Percentiles rank a stretch among this genome's conserved stretches.
Evolutionary conservation across 805 yeast species (phyloP).

Genomic region (Lipomyces starkeyi): DNA sequence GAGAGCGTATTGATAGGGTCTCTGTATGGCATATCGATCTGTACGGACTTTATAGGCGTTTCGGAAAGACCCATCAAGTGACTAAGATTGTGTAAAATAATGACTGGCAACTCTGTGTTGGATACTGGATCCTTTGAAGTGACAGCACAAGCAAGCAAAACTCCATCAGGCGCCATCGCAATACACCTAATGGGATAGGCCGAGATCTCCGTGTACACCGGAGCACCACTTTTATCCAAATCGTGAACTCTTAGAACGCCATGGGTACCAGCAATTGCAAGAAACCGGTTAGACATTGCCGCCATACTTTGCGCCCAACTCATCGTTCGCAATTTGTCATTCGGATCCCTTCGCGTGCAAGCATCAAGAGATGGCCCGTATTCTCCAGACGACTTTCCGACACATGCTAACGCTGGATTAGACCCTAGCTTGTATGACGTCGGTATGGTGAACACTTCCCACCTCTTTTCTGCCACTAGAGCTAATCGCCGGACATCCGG

Average conservation of each 20-base stretch:
- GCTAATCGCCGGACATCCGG: slow-evolving; percentile 70
- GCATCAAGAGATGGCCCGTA: slow-evolving; percentile 55
- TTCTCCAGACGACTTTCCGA: slow-evolving; percentile 74
- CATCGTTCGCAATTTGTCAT: slow-evolving; percentile 21
- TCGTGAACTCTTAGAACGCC: slow-evolving; percentile 75
- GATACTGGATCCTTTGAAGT: slow-evolving; percentile 76
- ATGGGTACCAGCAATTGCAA: slow-evolving; percentile 73
- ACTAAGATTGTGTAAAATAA: slow-evolving; percentile 57
- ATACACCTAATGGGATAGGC: slow-evolving; percentile 80
- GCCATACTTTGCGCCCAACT: slow-evolving; percentile 44
- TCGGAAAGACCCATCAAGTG: slow-evolving; percentile 20
- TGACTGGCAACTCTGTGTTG: slow-evolving; percentile 75
- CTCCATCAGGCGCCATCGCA: slow-evolving; percentile 68
- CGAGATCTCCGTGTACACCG: slow-evolving; percentile 70
- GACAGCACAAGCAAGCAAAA: slow-evolving; percentile 76
- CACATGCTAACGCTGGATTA: slow-evolving; percentile 64
- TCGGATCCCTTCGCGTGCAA: slow-evolving; percentile 23
- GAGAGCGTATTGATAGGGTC: slow-evolving; percentile 80
- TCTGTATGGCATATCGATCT: slow-evolving; percentile 81
- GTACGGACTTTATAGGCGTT: slow-evolving; percentile 59
- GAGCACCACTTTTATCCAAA: slow-evolving; percentile 60
- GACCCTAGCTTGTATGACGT: slow-evolving; percentile 50
- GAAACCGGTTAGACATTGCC: slow-evolving; percentile 58
- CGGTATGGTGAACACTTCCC: slow-evolving; percentile 72
- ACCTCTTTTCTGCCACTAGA: slow-evolving; percentile 66